Evolutionary conservation across 2,329 filamentous ascomycete genomes (phyloP), one percentile per base, ranked within the genome.

Genomic region (Lizonia empirigonia): DNA sequence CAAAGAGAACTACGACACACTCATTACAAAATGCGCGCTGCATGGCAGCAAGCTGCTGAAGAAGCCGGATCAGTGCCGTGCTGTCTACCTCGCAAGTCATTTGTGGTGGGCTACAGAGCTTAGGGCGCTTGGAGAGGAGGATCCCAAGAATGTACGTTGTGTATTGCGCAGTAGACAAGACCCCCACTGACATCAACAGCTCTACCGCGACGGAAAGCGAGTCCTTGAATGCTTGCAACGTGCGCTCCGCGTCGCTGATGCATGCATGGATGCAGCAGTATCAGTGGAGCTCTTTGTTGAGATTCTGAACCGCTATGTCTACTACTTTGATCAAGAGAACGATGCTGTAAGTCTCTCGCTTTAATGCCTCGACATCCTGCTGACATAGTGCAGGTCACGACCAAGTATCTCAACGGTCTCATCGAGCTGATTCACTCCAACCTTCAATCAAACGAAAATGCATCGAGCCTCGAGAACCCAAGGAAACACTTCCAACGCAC

Each of bases 291-390:
- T 99, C 39, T 99, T 99, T 75, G 93, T 99, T 50, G 94, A 99
- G 77, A 99, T 99, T 58, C 79, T 99, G 48, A 97, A 99, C 74
- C 86, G 94, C 74, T 99, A 99, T 72, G 92, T 97, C 44, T 99
- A 99, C 75, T 99, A 97, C 78, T 99, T 97, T 77, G 94, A 99
- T 74, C 93, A 99, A 74, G 91, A 96, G 71, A 99, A 99, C 75
- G 94, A 99, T 77, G 92, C 92, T 60, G 94, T 84, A 74, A 76
- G 81, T 74, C 12, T 12, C 27, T 7, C n/a, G 15, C 5, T 15
- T 15, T 18, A 12, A 13, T 13, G 3, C 20, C 7, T 32, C 2
- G 15, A 18, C 8, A 34, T 4, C 6, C 15, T 7, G 27, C 39
- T 59, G 32, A 68, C 33, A 15, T n/a, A 27, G n/a, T 46, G 33